Conservation (phyloP, 352 stramenopile genomes). For the Phytopythium sindhum region DNA sequence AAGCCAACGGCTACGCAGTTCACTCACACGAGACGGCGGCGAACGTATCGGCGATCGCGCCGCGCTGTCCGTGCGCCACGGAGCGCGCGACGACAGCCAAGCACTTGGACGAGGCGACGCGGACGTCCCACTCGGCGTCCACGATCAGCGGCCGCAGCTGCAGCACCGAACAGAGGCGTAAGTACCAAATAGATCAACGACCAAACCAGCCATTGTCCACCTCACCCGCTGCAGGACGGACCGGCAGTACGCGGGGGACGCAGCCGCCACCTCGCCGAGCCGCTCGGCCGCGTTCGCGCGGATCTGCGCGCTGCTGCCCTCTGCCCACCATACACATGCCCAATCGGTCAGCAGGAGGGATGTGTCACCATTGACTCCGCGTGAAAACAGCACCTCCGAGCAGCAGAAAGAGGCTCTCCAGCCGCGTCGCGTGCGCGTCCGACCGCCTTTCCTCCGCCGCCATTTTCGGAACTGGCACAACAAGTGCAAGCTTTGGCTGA, state of each 20-base stretch:
- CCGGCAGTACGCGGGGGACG: constrained; percentile 40
- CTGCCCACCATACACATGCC: constrained; percentile 17
- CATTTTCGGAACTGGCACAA: neutral
- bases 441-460: neutral
- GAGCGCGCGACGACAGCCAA: constrained; percentile 50
- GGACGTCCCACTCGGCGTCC: constrained; percentile 63
- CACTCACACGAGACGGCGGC: constrained; percentile 43
- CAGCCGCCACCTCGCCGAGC: constrained; percentile 55
- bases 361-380: too few species aligned
- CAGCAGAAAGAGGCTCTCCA: constrained; percentile 79
- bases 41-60: constrained; percentile 37
- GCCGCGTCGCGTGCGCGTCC: constrained; percentile 49
- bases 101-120: constrained; percentile 65
- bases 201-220: neutral
- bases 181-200: neutral
- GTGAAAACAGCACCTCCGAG: constrained; percentile 47
- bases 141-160: constrained; percentile 54
- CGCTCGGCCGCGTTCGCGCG: constrained; percentile 68
- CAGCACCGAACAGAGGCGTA: neutral
- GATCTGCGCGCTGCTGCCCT: constrained; percentile 66
- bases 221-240: constrained; percentile 48
- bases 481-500: neutral
- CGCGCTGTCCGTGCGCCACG: constrained; percentile 20
- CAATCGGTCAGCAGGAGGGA: neutral
- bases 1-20: neutral